Evolutionary conservation across 1,284 basidiomycete species (phyloP), one percentile per base, ranked within the genome.

Genomic region (Athelia sp.): DNA sequence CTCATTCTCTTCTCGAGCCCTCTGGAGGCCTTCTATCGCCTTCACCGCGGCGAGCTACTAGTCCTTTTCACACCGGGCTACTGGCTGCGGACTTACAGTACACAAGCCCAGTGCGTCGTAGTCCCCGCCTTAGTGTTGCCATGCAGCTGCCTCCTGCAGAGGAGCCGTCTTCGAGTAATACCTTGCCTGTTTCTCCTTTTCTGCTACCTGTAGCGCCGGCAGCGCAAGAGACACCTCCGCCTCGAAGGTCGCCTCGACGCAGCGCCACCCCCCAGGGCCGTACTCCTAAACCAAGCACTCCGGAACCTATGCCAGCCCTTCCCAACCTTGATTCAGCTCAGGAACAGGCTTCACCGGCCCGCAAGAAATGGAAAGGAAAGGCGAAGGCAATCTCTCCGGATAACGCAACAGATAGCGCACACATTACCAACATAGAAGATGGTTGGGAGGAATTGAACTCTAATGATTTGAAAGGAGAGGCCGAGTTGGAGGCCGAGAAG

Each of bases 1-100:
- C 26, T n/a, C 71, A 75, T 52, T 69, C 72, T 48, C 60, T 74
- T 46, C 62, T 74, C 8, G 36, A 40, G 17, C 36, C 4, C 36
- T 40, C 36, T 22, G 36, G n/a, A 13, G 26, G 26, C 13, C 26
- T 29, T 6, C 11, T 44, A n/a, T 29, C 43, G 6, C 43, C 43
- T 24, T 44, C 43, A 8, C 43, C 43, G 6, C 19, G 43, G 6
- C 43, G 43, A 15, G 18, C 19, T 6, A 23, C 23, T 6, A 22
- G 24, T 19, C 24, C 43, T 24, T 17, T 40, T n/a, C 15, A n/a
- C 6, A 40, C 19, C n/a, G 36, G 19, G 15, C 17, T 44, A 44
- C 17, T 22, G 8, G 43, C 8, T 8, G 23, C 21, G 15, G 8
- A 24, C 36, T 21, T n/a, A n/a, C n/a, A n/a, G n/a, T n/a, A n/a